Conservation (phyloP, 2,329 filamentous ascomycete species). For the Trichoderma polysporum region DNA sequence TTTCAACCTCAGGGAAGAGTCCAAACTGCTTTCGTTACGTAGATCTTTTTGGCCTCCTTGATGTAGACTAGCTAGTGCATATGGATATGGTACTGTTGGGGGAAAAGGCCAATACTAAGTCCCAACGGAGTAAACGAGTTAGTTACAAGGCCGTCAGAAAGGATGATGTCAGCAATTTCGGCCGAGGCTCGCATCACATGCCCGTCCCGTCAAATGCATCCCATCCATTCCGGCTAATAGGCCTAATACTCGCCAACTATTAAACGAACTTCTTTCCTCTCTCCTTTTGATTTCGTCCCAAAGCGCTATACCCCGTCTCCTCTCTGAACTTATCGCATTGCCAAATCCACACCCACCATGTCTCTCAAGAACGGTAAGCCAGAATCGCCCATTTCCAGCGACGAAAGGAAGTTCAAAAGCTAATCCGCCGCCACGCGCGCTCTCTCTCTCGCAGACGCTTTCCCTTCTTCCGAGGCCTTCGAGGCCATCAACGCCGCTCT, state of each 20-base stretch:
- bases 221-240: constrained; percentile 16
- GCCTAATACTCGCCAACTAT: background rate
- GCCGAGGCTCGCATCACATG: constrained; percentile 38
- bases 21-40: background rate
- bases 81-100: background rate
- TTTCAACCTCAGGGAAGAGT: background rate
- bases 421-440: background rate
- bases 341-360: constrained; percentile 50
- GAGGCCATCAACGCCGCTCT: constrained; percentile 80
- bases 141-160: background rate
- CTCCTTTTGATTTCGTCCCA: background rate
- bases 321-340: background rate
- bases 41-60: background rate
- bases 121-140: constrained; percentile 25
- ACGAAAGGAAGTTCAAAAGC: background rate
- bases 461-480: constrained; percentile 89
- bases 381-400: background rate
- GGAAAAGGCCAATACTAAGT: background rate
- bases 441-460: constrained; percentile 60
- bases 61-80: background rate
- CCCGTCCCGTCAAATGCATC: constrained; percentile 11
- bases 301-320: background rate
- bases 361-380: constrained; percentile 69
- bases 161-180: constrained; percentile 25
- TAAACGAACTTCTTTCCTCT: background rate